Percentiles rank a stretch among this genome's conserved stretches.
phyloP scores from a whole-genome alignment of 106 monocot species.

The Chionographis japonica region DNA sequence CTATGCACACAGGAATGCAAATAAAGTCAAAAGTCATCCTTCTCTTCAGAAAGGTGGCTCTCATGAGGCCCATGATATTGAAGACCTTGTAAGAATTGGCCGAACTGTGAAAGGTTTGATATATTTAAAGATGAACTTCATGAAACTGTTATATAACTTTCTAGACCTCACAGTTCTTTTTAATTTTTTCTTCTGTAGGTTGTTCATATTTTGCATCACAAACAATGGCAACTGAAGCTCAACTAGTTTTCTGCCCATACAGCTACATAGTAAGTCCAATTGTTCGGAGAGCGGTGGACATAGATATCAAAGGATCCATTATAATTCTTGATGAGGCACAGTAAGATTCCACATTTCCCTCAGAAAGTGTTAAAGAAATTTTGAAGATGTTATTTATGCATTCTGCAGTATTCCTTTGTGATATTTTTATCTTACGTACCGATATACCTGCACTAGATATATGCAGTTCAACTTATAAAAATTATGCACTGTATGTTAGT shows the following conservation, averaged over 20 bases:
- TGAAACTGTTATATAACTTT: background rate
- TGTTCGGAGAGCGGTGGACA: slow-evolving; percentile 92
- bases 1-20: slow-evolving; percentile 62
- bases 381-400: background rate
- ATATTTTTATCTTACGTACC: too few species aligned
- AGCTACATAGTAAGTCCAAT: slow-evolving; percentile 89
- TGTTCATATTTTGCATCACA: slow-evolving; percentile 97
- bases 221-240: slow-evolving; percentile 72
- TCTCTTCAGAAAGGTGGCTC: slow-evolving; percentile 80
- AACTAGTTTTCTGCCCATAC: slow-evolving; percentile 93
- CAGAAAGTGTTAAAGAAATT: background rate
- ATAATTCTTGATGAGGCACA: slow-evolving; percentile 97
- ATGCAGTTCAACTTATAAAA: too few species aligned
- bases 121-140: background rate
- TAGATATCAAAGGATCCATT: slow-evolving; percentile 85
- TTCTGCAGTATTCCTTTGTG: background rate
- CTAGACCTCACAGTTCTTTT: slow-evolving; percentile 2
- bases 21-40: slow-evolving; percentile 78
- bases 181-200: slow-evolving; percentile 44
- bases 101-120: slow-evolving; percentile 68
- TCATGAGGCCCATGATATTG: slow-evolving; percentile 93
- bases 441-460: too few species aligned
- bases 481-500: too few species aligned
- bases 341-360: slow-evolving; percentile 37
- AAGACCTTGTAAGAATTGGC: slow-evolving; percentile 92